Conservation (phyloP, 306 rosid genomes). For the Pyrus communis region DNA sequence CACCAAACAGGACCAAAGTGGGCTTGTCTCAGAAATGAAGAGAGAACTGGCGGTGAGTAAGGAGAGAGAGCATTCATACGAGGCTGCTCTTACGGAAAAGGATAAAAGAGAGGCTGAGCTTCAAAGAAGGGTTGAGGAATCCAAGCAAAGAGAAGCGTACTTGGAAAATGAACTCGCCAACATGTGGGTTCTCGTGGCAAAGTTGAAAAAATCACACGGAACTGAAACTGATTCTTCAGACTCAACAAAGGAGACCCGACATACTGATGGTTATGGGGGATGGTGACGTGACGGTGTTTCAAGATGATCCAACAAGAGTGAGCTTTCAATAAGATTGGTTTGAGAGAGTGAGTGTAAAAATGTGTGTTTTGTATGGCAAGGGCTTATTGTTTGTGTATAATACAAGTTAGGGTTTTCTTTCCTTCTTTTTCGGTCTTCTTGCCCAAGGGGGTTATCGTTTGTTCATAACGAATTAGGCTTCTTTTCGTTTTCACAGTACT, state of each 20-base stretch:
- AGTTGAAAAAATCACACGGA: conserved; percentile 73
- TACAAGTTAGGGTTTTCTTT: background rate
- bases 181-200: conserved; percentile 99
- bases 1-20: conserved; percentile 55
- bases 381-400: conserved; percentile 24
- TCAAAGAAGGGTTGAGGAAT: conserved; percentile 74
- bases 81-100: conserved; percentile 65
- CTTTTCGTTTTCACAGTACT: background rate
- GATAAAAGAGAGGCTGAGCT: conserved; percentile 76
- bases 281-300: conserved; percentile 22
- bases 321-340: conserved; percentile 36
- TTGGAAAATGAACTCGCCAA: conserved; percentile 94
- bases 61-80: conserved; percentile 74
- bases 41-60: conserved; percentile 73
- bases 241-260: conserved; percentile 41
- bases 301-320: conserved; percentile 24
- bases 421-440: background rate
- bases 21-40: conserved; percentile 52
- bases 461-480: conserved; percentile 6
- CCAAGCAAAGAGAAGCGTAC: conserved; percentile 87
- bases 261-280: conserved; percentile 43
- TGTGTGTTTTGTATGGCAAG: conserved; percentile 22
- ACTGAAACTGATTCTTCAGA: conserved; percentile 58
- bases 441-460: conserved; percentile 5
- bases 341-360: conserved; percentile 33